Conservation (phyloP, 805 yeast species). For the Tetrapisispora pingtungensis region DNA sequence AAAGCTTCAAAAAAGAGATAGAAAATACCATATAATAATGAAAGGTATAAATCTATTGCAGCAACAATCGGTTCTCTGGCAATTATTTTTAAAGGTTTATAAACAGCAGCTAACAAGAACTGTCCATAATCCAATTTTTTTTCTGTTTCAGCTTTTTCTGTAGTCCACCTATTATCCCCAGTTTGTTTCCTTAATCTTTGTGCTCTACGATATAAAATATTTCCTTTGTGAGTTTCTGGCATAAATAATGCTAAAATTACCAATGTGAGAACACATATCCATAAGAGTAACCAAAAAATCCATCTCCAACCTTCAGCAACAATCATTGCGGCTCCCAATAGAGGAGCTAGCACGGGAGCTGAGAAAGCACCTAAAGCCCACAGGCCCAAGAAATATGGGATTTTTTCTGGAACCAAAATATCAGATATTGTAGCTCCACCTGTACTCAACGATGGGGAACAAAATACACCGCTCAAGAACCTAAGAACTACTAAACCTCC, state of each 20-base stretch:
- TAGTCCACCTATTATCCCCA: constrained; percentile 36
- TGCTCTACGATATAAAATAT: constrained; percentile 38
- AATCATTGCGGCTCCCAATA: constrained; percentile 43
- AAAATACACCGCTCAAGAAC: constrained; percentile 45
- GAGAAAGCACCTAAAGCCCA: constrained; percentile 48
- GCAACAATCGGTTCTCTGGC: constrained; percentile 47
- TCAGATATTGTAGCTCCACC: constrained; percentile 53
- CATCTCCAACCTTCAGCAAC: constrained; percentile 43
- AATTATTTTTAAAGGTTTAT: constrained; percentile 43
- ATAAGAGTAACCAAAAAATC: constrained; percentile 43
- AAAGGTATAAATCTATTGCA: constrained; percentile 41
- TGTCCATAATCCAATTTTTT: constrained; percentile 12
- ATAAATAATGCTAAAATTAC: constrained; percentile 32
- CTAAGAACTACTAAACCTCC: constrained; percentile 43
- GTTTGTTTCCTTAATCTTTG: constrained; percentile 37
- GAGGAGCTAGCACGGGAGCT: constrained; percentile 50
- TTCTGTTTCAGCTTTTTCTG: constrained; percentile 33
- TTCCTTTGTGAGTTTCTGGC: constrained; percentile 41
- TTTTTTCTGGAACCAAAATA: constrained; percentile 32
- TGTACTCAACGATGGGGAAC: constrained; percentile 47
- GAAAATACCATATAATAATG: constrained; percentile 41
- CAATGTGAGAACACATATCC: constrained; percentile 32
- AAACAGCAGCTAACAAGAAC: constrained; percentile 28
- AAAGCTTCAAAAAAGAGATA: constrained; percentile 54
- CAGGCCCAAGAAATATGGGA: constrained; percentile 38